These are phyloP conservation scores for Leccinum arenicola DNA, from an alignment of 768 basidiomycete species.

Conservation along the genomic window DNA sequence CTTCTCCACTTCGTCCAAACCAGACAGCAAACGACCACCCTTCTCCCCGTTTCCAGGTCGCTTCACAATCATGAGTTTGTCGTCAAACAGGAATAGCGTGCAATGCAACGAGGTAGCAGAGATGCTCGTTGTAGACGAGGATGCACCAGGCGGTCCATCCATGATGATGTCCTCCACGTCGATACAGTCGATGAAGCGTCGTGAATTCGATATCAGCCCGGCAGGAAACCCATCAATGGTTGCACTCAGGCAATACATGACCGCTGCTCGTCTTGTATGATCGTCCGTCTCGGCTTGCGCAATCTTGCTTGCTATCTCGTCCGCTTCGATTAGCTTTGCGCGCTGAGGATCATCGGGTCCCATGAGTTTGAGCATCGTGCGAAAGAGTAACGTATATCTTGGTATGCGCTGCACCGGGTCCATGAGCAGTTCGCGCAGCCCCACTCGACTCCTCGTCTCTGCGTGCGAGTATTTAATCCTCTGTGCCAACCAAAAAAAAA, in stretches of 20 bases:
- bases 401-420: slow-evolving; percentile 97
- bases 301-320: slow-evolving; percentile 85
- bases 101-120: slow-evolving; percentile 63
- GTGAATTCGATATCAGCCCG: slow-evolving; percentile 81
- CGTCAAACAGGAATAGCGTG: slow-evolving; percentile 91
- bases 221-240: slow-evolving; percentile 92
- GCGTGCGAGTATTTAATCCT: slow-evolving; percentile 82
- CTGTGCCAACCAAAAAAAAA: slow-evolving; percentile 36
- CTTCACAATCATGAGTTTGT: slow-evolving; percentile 90
- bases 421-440: slow-evolving; percentile 88
- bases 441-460: slow-evolving; percentile 76
- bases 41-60: slow-evolving; percentile 76
- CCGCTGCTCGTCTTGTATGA: slow-evolving; percentile 83
- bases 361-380: slow-evolving; percentile 92
- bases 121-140: slow-evolving; percentile 41
- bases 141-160: slow-evolving; percentile 42
- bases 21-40: slow-evolving; percentile 65
- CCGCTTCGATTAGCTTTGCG: slow-evolving; percentile 75
- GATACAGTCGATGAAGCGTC: slow-evolving; percentile 87
- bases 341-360: slow-evolving; percentile 73
- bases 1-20: slow-evolving; percentile 77
- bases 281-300: slow-evolving; percentile 91
- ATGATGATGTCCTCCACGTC: slow-evolving; percentile 82
- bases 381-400: slow-evolving; percentile 88
- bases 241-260: slow-evolving; percentile 80